phyloP scores from a whole-genome alignment of 176 grass and related monocot genomes.

The Tillandsia fasciculata region DNA sequence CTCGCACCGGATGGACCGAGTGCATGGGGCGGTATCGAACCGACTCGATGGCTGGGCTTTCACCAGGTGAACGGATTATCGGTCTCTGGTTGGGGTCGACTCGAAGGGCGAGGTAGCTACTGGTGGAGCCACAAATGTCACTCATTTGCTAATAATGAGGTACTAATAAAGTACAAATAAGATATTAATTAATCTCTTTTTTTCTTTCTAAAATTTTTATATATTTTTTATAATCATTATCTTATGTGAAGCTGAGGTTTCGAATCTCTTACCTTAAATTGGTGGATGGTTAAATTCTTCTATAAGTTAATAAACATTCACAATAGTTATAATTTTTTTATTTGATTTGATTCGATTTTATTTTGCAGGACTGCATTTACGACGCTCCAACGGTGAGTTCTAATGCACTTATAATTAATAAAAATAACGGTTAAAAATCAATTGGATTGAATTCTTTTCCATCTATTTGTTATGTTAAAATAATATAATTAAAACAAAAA shows the following conservation, averaged over 20 bases:
- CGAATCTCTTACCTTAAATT: no score
- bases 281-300: no score
- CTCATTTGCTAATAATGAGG: no score
- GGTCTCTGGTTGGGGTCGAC: conserved; percentile 17
- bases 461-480: no score
- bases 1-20: conserved; percentile 17
- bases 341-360: background rate
- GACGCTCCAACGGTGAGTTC: background rate
- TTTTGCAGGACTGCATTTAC: background rate
- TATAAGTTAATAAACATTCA: background rate
- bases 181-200: background rate
- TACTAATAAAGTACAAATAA: background rate
- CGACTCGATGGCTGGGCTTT: conserved; percentile 32
- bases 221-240: background rate
- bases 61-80: conserved; percentile 19
- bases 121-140: background rate
- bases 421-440: no score
- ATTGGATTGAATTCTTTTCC: no score
- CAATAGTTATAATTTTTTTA: background rate
- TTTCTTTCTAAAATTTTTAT: background rate
- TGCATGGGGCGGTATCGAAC: conserved; percentile 1
- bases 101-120: background rate
- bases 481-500: no score
- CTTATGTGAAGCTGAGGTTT: no score
- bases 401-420: no score